A percentile compares a stretch with the other conserved stretches of the same genome.
Conservation (phyloP, 2,329 filamentous ascomycete species). For the Colletotrichum noveboracense region DNA sequence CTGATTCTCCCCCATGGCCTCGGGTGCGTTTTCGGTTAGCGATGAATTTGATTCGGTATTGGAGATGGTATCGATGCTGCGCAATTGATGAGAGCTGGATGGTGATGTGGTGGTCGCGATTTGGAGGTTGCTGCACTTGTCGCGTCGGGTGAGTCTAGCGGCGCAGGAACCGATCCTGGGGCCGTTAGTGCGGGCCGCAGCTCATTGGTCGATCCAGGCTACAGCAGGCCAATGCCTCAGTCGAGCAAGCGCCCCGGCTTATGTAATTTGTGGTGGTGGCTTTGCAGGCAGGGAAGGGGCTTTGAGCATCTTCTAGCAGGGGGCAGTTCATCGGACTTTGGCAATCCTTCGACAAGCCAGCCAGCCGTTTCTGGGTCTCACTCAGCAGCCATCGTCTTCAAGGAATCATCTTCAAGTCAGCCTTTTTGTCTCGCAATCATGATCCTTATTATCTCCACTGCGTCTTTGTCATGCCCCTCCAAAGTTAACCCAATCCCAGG, state of each 20-base stretch:
- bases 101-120: neutral
- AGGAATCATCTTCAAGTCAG: neutral
- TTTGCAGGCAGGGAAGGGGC: neutral
- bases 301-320: neutral
- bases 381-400: neutral
- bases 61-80: neutral
- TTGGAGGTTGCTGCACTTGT: neutral
- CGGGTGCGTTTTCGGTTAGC: neutral
- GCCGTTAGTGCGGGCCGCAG: neutral
- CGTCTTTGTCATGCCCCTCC: constrained; percentile 9
- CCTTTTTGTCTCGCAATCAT: neutral
- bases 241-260: neutral
- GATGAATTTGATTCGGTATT: neutral
- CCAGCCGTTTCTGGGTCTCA: neutral
- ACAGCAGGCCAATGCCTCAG: neutral
- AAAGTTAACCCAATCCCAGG: neutral
- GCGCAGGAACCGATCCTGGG: neutral
- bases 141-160: neutral
- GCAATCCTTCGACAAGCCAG: neutral
- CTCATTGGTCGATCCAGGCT: neutral
- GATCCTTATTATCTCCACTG: neutral
- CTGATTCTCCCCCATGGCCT: constrained; percentile 21
- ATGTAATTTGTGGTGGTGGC: neutral
- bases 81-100: neutral
- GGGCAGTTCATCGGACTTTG: neutral